These are phyloP conservation scores for Marsdenia floribunda DNA, from an alignment of 257 asterid species.

Conservation along the genomic window DNA sequence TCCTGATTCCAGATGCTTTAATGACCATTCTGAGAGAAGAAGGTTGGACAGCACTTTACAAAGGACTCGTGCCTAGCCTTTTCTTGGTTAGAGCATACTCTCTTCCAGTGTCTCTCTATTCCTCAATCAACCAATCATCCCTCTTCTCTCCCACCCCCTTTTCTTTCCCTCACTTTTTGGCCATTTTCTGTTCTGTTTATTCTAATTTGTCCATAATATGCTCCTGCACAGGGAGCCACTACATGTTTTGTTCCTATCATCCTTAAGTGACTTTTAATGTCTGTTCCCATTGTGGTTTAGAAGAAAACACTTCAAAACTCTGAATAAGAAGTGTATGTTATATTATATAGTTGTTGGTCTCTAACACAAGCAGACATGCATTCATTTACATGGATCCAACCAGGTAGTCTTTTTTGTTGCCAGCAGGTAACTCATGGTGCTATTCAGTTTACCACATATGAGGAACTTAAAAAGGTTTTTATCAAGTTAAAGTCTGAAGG, in stretches of 20 bases:
- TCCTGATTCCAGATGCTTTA: constrained; percentile 68
- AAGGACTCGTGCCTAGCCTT: constrained; percentile 86
- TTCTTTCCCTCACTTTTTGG: neutral
- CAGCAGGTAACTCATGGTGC: constrained; percentile 98
- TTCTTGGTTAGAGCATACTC: constrained; percentile 50
- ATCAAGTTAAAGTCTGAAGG: constrained; percentile 36
- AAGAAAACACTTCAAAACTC: neutral
- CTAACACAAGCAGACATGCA: neutral
- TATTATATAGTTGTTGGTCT: neutral
- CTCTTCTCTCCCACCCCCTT: neutral
- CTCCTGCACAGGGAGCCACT: neutral
- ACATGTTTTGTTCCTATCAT: neutral
- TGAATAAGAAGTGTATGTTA: neutral
- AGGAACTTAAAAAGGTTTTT: constrained; percentile 70
- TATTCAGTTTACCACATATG: constrained; percentile 89
- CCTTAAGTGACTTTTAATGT: neutral
- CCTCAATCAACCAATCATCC: neutral
- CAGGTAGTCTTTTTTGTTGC: constrained; percentile 28
- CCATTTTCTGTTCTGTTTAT: neutral
- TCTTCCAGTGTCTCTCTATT: constrained; percentile 12
- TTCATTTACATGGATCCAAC: neutral
- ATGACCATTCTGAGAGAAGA: constrained; percentile 86
- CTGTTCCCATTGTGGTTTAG: neutral
- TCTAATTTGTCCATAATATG: neutral
- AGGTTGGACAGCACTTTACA: constrained; percentile 93